Evolutionary conservation across 2,329 filamentous ascomycete genomes (phyloP).

Genomic region (Gnomoniopsis sp.): DNA sequence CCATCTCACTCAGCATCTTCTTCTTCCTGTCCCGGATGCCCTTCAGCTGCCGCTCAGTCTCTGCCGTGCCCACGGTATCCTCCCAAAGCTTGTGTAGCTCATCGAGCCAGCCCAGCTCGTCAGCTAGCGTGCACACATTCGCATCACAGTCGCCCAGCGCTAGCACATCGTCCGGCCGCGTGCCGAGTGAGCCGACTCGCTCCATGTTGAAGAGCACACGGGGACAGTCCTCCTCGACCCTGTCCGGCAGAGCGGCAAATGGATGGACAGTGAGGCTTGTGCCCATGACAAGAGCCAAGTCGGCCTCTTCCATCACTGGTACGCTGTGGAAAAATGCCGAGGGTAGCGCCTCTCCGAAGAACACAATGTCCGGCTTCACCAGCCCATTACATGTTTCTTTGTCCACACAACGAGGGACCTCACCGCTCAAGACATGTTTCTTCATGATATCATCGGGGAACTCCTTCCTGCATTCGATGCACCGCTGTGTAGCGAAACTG

Average conservation of each 20-base stretch:
- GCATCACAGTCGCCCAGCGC: constrained; percentile 79
- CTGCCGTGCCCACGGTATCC: constrained; percentile 58
- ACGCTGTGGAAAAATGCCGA: constrained; percentile 59
- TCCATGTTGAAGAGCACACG: constrained; percentile 87
- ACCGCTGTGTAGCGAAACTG: constrained; percentile 86
- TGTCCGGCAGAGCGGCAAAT: constrained; percentile 75
- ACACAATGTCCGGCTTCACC: constrained; percentile 93
- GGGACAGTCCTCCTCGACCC: constrained; percentile 61
- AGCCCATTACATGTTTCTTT: constrained; percentile 63
- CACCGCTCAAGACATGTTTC: constrained; percentile 60
- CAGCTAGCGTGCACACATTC: constrained; percentile 74
- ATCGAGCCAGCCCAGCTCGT: constrained; percentile 77
- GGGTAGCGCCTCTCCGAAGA: constrained; percentile 72
- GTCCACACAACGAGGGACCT: constrained; percentile 66
- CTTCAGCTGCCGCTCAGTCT: constrained; percentile 47
- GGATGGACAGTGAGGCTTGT: constrained; percentile 86
- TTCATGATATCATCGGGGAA: constrained; percentile 76
- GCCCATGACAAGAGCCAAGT: constrained; percentile 56
- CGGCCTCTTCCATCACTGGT: constrained; percentile 41
- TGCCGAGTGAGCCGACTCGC: constrained; percentile 74
- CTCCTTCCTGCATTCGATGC: constrained; percentile 76
- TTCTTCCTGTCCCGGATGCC: constrained; percentile 29
- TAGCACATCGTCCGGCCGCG: constrained; percentile 78
- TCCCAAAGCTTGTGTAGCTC: constrained; percentile 80
- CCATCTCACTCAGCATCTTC: constrained; percentile 42